Base-by-base conservation (phyloP, 768 basidiomycete genomes). In the Hirschioporus abietinus region DNA sequence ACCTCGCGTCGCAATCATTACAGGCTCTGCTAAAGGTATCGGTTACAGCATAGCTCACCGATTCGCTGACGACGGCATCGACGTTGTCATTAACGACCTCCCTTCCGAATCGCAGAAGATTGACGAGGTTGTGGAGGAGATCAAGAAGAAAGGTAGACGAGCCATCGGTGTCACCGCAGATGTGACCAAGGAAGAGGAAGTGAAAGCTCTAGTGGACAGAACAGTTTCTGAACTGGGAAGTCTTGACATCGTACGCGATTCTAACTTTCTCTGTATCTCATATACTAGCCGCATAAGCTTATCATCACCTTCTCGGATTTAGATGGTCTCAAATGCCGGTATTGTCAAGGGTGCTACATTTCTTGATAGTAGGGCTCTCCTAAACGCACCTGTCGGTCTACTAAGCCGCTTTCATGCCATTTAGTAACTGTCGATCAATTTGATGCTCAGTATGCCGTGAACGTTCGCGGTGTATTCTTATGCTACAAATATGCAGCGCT, bases 1-100 rank as follows among this genome's bases (percentile, higher is more conserved):
- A 12, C 42, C 42, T 52, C 70, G 70, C 20, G 74, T 80, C 58
- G 82, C 80, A 1, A 71, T 82, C 64, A 74, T 84, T 36, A 83
- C 83, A 0, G 84, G 83, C 34, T 77, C 77, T 20, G 76, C 77
- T 1, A 79, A 77, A 63, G 85, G 85, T 25, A 83, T 85, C 17
- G 85, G 84, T 0, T 76, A 77, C 42, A 81, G 79, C 36, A 81
- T 85, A 42, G 81, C 83, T 7, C 67, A 78, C 6, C 78, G 82
- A 4, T 79, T 86, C 17, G 81, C 84, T 23, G 66, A 71, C 10
- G 84, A 83, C 64, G 84, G 84, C 6, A 80, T 78, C 68, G 75
- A 83, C 62, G 69, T 86, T 59, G 79, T 77, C 20, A 68, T 85
- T 59, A 84, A 81, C 23, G 85, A 84, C 67, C 71, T 82, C 65